Conservation (phyloP, 257 asterid species). For the Penstemon davidsonii region DNA sequence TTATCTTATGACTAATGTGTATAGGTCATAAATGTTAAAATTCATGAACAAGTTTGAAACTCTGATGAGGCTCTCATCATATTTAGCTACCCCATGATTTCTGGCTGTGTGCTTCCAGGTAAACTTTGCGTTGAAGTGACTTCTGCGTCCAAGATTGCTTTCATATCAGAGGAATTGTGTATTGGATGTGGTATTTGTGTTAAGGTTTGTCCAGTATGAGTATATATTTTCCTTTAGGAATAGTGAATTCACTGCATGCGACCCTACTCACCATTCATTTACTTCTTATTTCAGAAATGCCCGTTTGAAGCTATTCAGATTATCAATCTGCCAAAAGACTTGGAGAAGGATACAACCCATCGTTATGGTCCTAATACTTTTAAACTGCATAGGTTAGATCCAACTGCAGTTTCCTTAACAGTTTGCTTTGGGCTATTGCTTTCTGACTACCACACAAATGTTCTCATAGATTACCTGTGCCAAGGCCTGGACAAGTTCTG, state of each 20-base stretch:
- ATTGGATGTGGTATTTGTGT: conserved; percentile 71
- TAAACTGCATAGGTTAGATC: conserved; percentile 24
- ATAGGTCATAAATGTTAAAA: background rate
- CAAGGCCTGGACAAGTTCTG: conserved; percentile 57
- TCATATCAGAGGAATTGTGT: conserved; percentile 64
- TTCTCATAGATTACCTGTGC: conserved; percentile 56
- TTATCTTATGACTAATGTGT: background rate
- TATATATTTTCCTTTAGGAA: background rate
- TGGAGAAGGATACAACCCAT: conserved; percentile 67
- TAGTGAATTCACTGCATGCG: background rate
- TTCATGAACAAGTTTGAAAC: background rate
- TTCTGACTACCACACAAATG: background rate
- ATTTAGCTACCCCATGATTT: background rate
- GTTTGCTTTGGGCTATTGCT: background rate
- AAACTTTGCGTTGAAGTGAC: conserved; percentile 61
- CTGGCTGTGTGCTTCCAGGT: conserved; percentile 35
- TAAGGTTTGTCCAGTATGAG: conserved; percentile 39
- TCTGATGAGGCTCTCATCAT: background rate
- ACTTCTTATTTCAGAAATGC: conserved; percentile 42
- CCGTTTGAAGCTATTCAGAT: conserved; percentile 69
- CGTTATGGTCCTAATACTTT: conserved; percentile 61
- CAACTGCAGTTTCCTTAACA: background rate
- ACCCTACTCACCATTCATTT: background rate
- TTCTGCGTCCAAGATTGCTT: conserved; percentile 45
- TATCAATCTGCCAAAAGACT: conserved; percentile 61